These are phyloP conservation scores for Parachaetomium inaequale DNA, from an alignment of 495 filamentous ascomycete species.

Conservation along the genomic window DNA sequence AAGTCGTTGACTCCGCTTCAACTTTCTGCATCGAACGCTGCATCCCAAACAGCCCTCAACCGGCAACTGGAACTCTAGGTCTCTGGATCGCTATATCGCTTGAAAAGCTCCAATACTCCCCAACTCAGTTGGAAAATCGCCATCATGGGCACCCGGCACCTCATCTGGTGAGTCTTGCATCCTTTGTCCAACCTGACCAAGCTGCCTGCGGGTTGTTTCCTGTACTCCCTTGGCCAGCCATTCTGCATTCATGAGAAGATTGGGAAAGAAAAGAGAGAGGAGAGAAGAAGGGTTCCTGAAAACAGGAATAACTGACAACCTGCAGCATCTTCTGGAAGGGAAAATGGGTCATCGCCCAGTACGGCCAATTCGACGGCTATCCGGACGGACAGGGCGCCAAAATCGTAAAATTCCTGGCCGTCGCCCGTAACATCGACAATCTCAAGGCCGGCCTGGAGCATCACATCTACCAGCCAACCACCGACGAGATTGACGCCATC, in stretches of 20 bases:
- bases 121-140: not conserved
- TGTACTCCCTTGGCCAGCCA: not conserved
- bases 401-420: conserved; percentile 13
- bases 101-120: not conserved
- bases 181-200: not conserved
- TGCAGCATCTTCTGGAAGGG: conserved; percentile 19
- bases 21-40: not conserved
- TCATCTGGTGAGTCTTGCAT: conserved; percentile 15
- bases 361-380: conserved; percentile 20
- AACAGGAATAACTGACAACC: not conserved
- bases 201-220: not conserved
- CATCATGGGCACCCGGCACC: conserved; percentile 18
- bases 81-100: too few species aligned
- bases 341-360: conserved; percentile 18
- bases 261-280: not conserved
- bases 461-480: conserved; percentile 15
- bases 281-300: not conserved
- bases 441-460: conserved; percentile 20
- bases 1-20: not conserved
- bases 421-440: conserved; percentile 17
- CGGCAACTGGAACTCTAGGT: too few species aligned
- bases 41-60: not conserved
- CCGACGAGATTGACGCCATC: conserved; percentile 7
- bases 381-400: conserved; percentile 17
- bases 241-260: not conserved